Conservation (phyloP, 73 alveolate species). For the Tetrahymena elliotti region DNA sequence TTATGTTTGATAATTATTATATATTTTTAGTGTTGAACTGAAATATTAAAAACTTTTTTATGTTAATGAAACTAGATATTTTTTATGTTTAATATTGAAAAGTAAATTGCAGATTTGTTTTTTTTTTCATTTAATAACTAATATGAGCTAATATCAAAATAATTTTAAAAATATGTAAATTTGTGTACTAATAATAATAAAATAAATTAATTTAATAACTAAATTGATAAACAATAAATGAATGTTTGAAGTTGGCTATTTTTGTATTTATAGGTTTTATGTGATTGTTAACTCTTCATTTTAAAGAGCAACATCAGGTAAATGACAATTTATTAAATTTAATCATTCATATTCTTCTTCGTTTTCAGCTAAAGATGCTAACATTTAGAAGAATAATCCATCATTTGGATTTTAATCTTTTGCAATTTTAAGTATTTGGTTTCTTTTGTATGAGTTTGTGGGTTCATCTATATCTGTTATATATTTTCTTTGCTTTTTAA, state of each 20-base stretch:
- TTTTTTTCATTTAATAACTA: no score
- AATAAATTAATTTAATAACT: not conserved
- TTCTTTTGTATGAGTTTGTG: not conserved
- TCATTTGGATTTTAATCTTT: not conserved
- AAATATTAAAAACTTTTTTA: no score
- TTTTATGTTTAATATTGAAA: no score
- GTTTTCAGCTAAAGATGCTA: not conserved
- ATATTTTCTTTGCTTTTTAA: not conserved
- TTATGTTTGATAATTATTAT: no score
- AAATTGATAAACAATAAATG: not conserved
- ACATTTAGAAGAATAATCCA: not conserved
- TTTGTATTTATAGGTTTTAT: not conserved
- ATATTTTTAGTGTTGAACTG: no score
- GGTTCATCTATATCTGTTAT: not conserved
- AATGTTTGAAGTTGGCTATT: not conserved
- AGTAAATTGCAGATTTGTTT: no score
- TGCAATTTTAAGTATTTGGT: not conserved
- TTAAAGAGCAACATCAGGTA: no score
- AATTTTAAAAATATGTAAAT: no score
- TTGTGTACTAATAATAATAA: not conserved
- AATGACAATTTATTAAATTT: no score
- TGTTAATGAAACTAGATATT: no score
- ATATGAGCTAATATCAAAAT: no score
- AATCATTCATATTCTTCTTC: not conserved
- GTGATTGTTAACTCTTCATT: no score